These are phyloP conservation scores for Psilocybe cubensis DNA, from an alignment of 768 basidiomycete genomes.

Conservation along the genomic window DNA sequence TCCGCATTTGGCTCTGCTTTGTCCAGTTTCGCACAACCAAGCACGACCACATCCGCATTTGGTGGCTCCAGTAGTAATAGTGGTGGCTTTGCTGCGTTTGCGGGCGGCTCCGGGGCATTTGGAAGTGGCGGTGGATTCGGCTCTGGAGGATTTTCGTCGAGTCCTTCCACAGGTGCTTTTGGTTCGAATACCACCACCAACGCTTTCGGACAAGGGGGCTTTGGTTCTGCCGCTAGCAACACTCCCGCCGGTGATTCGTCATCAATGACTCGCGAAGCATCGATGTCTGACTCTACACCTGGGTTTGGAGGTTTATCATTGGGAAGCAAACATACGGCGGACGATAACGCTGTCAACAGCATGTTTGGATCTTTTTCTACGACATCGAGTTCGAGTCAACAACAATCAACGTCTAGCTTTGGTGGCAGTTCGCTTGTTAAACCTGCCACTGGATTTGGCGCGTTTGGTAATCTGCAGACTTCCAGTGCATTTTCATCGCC, in stretches of 20 bases:
- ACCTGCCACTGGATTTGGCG: slow-evolving; percentile 39
- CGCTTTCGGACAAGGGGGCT: slow-evolving; percentile 32
- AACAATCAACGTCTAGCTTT: slow-evolving; percentile 26
- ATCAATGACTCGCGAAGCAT: slow-evolving; percentile 47
- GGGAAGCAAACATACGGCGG: slow-evolving; percentile 25
- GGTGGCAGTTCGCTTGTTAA: slow-evolving; percentile 34
- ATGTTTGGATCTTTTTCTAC: slow-evolving; percentile 41
- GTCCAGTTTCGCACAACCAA: slow-evolving; percentile 24
- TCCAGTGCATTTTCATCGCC: slow-evolving; percentile 19
- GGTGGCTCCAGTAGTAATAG: slow-evolving; percentile 20
- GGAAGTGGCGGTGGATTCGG: slow-evolving; percentile 15
- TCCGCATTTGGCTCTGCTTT: slow-evolving; percentile 22
- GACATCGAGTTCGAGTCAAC: slow-evolving; percentile 22
- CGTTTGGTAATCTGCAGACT: slow-evolving; percentile 29
- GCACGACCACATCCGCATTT: slow-evolving; percentile 29
- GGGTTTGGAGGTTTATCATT: slow-evolving; percentile 42
- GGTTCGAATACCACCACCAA: slow-evolving; percentile 18
- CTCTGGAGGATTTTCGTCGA: slow-evolving; percentile 16
- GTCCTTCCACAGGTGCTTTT: slow-evolving; percentile 15
- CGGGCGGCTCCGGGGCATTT: slow-evolving; percentile 17
- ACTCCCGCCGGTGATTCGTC: slow-evolving; percentile 23
- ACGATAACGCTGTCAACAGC: slow-evolving; percentile 31
- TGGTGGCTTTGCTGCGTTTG: slow-evolving; percentile 28
- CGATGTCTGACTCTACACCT: slow-evolving; percentile 47
- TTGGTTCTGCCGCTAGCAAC: slow-evolving; percentile 21